Evolutionary conservation across 345 rosid species (phyloP).

Genomic region (Lepidium africanum): DNA sequence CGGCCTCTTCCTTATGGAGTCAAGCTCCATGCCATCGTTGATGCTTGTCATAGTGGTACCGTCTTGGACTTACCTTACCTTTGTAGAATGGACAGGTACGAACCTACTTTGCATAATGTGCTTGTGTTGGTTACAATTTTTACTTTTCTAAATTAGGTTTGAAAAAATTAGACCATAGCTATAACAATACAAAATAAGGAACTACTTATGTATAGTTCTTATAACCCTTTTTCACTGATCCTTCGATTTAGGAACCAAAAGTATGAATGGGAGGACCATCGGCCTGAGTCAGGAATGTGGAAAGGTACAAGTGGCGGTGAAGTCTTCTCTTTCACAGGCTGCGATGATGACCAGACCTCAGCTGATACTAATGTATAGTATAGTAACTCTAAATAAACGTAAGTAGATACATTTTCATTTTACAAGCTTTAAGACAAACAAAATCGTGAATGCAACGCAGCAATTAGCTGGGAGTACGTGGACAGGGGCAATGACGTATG

Average conservation of each 20-base stretch:
- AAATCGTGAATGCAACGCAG: constrained; percentile 21
- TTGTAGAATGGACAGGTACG: constrained; percentile 80
- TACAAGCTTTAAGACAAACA: background rate
- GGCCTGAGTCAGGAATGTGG: constrained; percentile 69
- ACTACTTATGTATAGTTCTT: background rate
- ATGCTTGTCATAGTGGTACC: constrained; percentile 94
- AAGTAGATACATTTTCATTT: background rate
- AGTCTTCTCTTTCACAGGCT: constrained; percentile 81
- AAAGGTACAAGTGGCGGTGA: constrained; percentile 94
- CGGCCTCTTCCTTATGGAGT: constrained; percentile 79
- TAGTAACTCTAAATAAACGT: background rate
- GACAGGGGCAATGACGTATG: constrained; percentile 93
- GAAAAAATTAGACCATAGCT: no score
- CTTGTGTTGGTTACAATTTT: background rate
- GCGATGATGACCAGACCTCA: constrained; percentile 79
- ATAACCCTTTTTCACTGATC: background rate
- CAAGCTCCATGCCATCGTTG: constrained; percentile 82
- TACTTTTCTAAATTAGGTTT: background rate
- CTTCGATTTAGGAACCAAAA: constrained; percentile 38
- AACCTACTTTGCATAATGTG: no score
- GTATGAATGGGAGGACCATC: constrained; percentile 77
- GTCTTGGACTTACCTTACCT: constrained; percentile 73
- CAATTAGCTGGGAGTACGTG: constrained; percentile 60
- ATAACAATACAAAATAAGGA: background rate
- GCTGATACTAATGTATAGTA: constrained; percentile 44